phyloP scores from a whole-genome alignment of 1,284 basidiomycete genomes.

The Omphalotus olearius region DNA sequence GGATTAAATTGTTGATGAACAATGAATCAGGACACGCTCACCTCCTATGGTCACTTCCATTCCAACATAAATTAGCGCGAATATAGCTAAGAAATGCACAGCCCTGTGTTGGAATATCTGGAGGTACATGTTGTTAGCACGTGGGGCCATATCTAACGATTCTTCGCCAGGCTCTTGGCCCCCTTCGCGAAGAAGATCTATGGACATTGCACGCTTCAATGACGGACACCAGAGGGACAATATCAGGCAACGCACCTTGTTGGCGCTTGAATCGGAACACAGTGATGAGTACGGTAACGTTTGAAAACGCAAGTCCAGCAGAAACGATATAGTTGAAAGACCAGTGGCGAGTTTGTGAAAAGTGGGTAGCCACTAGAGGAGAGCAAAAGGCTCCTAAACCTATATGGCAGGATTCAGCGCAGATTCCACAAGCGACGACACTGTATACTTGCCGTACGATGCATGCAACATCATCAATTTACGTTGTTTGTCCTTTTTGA shows the following conservation, averaged over 20 bases:
- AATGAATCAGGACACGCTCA: conserved; percentile 10
- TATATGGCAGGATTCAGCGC: conserved; percentile 19
- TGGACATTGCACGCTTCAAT: neutral
- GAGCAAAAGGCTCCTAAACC: conserved; percentile 56
- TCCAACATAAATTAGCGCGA: conserved; percentile 42
- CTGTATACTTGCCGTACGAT: conserved; percentile 10
- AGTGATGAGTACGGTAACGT: conserved; percentile 34
- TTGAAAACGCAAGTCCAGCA: conserved; percentile 48
- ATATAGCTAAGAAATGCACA: conserved; percentile 41
- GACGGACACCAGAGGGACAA: neutral
- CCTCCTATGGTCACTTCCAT: conserved; percentile 12
- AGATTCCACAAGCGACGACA: neutral
- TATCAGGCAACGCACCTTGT: conserved; percentile 36
- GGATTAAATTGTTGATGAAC: neutral
- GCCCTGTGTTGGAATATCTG: conserved; percentile 34
- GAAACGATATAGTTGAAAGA: conserved; percentile 67
- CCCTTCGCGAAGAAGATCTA: conserved; percentile 12
- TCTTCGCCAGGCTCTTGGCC: conserved; percentile 13
- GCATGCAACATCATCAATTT: conserved; percentile 17
- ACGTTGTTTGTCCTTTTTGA: conserved; percentile 7
- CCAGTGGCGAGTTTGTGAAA: conserved; percentile 45
- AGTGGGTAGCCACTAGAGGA: conserved; percentile 63
- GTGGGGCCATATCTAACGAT: neutral
- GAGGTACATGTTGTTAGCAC: conserved; percentile 28
- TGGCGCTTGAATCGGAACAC: conserved; percentile 56